phyloP scores from a whole-genome alignment of 441 rosid genomes.

The Eruca vesicaria region DNA sequence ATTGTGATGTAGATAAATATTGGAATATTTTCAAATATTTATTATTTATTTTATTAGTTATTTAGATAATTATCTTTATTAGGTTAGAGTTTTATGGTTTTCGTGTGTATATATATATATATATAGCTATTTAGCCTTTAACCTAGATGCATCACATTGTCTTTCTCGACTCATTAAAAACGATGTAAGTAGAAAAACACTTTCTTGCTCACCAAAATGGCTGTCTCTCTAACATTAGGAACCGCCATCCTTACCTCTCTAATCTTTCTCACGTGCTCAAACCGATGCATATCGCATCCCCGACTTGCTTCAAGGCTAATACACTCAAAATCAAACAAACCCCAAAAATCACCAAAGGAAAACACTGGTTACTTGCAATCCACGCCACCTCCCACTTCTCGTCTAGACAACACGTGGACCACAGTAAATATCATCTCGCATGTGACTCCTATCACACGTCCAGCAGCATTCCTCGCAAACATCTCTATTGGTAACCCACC shows the following conservation, averaged over 20 bases:
- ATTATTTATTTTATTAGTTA: no score
- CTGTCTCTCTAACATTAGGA: slow-evolving; percentile 9
- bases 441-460: slow-evolving; percentile 17
- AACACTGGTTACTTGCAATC: slow-evolving; percentile 19
- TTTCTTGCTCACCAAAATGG: slow-evolving; percentile 15
- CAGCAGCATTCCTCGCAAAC: slow-evolving; percentile 37
- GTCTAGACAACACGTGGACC: not conserved
- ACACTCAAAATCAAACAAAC: not conserved
- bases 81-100: no score
- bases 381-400: slow-evolving; percentile 1
- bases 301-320: not conserved
- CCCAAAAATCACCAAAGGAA: not conserved
- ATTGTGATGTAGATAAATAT: no score
- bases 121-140: no score
- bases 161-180: not conserved
- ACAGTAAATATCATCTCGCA: slow-evolving; percentile 3
- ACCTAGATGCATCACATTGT: no score
- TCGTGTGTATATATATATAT: no score
- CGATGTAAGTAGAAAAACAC: not conserved
- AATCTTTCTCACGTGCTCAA: not conserved
- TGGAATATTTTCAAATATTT: no score
- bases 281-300: slow-evolving; percentile 9
- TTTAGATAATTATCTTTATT: no score
- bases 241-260: not conserved
- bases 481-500: slow-evolving; percentile 57